phyloP scores from a whole-genome alignment of 148 eudicot genomes.

The Beta vulgaris region DNA sequence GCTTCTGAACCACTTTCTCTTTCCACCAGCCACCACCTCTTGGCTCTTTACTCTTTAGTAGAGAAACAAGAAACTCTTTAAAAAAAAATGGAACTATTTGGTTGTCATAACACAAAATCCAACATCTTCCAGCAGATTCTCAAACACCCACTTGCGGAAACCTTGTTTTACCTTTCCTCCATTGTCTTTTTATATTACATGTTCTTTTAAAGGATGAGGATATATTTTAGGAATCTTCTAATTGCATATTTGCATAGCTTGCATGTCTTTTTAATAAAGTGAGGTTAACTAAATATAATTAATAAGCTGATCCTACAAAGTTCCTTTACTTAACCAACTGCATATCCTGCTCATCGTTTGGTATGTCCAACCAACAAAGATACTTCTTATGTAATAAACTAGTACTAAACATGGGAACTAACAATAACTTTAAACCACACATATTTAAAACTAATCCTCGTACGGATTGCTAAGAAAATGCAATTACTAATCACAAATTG shows the following conservation, averaged over 20 bases:
- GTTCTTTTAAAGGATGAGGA: neutral
- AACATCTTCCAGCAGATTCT: conserved; percentile 11
- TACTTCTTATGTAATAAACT: neutral
- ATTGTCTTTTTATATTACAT: neutral
- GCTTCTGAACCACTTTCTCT: neutral
- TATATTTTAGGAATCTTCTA: neutral
- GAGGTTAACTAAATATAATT: neutral
- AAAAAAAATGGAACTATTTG: neutral
- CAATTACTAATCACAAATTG: too few species aligned
- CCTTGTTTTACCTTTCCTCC: neutral
- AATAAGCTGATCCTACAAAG: too few species aligned
- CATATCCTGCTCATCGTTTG: neutral
- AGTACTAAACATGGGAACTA: neutral
- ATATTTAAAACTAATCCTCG: neutral
- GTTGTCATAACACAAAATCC: neutral
- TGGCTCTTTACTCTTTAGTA: neutral
- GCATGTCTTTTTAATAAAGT: neutral
- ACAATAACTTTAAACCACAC: neutral
- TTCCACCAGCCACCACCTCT: too few species aligned
- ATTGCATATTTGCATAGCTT: too few species aligned
- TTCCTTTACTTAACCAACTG: neutral
- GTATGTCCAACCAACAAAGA: neutral
- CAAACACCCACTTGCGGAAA: neutral
- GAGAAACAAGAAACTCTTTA: conserved; percentile 1
- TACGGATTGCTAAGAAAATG: neutral